phyloP scores from a whole-genome alignment of 2,329 filamentous ascomycete genomes.

The Elsinoe batatas region DNA sequence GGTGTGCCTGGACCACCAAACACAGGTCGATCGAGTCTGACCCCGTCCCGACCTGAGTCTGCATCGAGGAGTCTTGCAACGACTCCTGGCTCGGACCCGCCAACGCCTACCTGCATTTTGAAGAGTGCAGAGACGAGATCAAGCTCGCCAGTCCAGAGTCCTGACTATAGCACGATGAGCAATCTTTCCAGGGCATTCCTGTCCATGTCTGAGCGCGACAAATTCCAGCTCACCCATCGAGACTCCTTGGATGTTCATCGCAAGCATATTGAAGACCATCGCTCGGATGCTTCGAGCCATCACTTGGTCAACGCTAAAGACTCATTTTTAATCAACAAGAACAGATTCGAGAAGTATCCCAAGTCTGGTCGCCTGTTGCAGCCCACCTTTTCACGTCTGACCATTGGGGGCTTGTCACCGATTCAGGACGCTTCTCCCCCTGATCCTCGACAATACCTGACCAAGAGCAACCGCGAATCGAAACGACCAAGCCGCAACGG shows the following conservation, averaged over 20 bases:
- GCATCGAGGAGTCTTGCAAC: background rate
- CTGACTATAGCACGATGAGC: background rate
- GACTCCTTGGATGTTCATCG: conserved; percentile 24
- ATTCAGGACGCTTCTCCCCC: conserved; percentile 26
- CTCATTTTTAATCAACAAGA: conserved; percentile 23
- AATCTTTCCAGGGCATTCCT: background rate
- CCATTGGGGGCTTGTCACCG: conserved; percentile 20
- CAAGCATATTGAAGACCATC: conserved; percentile 17
- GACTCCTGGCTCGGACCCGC: background rate
- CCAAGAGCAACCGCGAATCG: background rate
- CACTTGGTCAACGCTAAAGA: conserved; percentile 20
- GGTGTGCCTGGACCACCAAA: conserved; percentile 9
- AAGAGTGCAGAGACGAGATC: background rate
- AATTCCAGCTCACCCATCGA: conserved; percentile 12
- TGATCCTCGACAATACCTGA: conserved; percentile 10
- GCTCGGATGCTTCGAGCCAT: conserved; percentile 17
- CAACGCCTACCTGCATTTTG: background rate
- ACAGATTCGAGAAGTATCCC: conserved; percentile 20
- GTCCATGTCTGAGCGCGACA: conserved; percentile 1
- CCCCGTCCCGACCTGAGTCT: background rate
- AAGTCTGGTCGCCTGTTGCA: conserved; percentile 12
- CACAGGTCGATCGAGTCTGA: conserved; percentile 2
- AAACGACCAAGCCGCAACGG: background rate
- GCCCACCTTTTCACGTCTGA: conserved; percentile 15
- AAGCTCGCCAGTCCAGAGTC: background rate